These are phyloP conservation scores for Hygrophoropsis aurantiaca DNA, from an alignment of 768 basidiomycete species.

Conservation along the genomic window DNA sequence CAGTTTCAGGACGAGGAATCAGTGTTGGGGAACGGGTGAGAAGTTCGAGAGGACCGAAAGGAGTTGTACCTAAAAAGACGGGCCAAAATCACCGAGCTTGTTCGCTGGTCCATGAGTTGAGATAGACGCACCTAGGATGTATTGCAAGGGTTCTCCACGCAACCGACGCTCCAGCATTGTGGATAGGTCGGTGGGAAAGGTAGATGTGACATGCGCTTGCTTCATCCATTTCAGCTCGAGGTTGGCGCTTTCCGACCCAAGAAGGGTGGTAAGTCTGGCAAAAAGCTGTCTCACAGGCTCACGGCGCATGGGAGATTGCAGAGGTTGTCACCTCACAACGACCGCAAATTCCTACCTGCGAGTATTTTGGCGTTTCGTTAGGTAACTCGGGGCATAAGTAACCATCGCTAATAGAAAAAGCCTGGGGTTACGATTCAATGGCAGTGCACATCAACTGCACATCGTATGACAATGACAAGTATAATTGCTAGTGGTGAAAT, in stretches of 20 bases:
- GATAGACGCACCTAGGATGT: constrained; percentile 70
- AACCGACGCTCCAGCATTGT: constrained; percentile 60
- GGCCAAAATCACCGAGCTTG: neutral
- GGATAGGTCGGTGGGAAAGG: constrained; percentile 26
- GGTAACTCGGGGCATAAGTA: too few relatives aligned
- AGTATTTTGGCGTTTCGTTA: too few relatives aligned
- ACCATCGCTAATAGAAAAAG: too few relatives aligned
- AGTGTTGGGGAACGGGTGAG: constrained; percentile 75
- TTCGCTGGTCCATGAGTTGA: neutral
- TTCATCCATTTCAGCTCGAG: constrained; percentile 53
- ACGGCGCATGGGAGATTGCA: constrained; percentile 5
- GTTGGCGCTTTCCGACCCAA: constrained; percentile 36
- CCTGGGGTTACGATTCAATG: too few relatives aligned
- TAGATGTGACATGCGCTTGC: constrained; percentile 23
- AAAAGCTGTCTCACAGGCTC: constrained; percentile 16
- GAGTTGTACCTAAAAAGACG: constrained; percentile 58
- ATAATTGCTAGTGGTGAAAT: too few relatives aligned
- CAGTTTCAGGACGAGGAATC: constrained; percentile 95
- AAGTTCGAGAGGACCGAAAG: constrained; percentile 83
- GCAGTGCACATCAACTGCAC: too few relatives aligned
- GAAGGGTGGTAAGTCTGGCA: constrained; percentile 28
- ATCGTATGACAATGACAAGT: too few relatives aligned
- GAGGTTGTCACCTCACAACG: constrained; percentile 4
- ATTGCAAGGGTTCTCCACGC: constrained; percentile 81
- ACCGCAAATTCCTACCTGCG: neutral